Percentiles rank a stretch among this genome's conserved stretches.
Conservation (phyloP, 805 yeast species). For the Allodekkera sacchari region DNA sequence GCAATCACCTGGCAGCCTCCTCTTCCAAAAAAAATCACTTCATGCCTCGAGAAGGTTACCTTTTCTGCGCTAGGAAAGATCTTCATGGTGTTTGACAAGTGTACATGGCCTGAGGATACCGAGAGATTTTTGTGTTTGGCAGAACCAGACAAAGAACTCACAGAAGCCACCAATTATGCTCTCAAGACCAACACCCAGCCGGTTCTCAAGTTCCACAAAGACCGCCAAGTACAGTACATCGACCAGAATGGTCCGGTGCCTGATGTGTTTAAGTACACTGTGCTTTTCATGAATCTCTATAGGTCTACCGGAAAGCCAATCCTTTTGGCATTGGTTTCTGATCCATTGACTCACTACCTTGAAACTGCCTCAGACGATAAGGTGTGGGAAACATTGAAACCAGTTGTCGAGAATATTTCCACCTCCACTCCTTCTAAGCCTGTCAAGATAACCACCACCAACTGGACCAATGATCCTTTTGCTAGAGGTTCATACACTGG, state of each 20-base stretch:
- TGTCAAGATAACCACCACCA: conserved; percentile 21
- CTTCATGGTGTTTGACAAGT: conserved; percentile 34
- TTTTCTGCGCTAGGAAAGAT: conserved; percentile 41
- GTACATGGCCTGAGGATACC: conserved; percentile 35
- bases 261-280: conserved; percentile 19
- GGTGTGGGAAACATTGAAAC: conserved; percentile 39
- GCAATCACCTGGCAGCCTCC: conserved; percentile 24
- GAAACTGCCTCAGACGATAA: conserved; percentile 31
- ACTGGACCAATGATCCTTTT: conserved; percentile 46
- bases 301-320: conserved; percentile 27
- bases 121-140: conserved; percentile 27
- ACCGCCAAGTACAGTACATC: neutral
- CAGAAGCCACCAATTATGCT: conserved; percentile 7
- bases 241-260: conserved; percentile 11
- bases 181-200: neutral
- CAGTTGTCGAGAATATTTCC: conserved; percentile 28
- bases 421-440: conserved; percentile 21
- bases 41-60: conserved; percentile 22
- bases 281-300: conserved; percentile 23
- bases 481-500: conserved; percentile 39
- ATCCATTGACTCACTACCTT: conserved; percentile 41
- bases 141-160: conserved; percentile 18
- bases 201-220: conserved; percentile 1
- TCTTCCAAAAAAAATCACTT: conserved; percentile 26
- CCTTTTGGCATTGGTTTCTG: conserved; percentile 37